Evolutionary conservation across 1,284 basidiomycete genomes (phyloP).

Genomic region (Sphaerobolus stellatus): DNA sequence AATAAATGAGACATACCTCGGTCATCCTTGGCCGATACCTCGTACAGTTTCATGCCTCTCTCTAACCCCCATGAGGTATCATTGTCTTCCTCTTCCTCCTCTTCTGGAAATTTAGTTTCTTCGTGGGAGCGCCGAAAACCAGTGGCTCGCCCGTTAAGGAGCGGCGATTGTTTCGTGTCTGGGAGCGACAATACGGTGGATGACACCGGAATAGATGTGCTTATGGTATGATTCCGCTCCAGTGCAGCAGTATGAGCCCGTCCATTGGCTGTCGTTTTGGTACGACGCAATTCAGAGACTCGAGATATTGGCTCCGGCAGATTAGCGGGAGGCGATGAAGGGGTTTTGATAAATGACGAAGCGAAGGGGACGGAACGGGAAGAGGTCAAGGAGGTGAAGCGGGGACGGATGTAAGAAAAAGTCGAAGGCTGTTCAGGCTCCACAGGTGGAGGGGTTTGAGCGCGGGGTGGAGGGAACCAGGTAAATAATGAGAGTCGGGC

Average conservation of each 20-base stretch:
- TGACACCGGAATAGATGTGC: conserved; percentile 14
- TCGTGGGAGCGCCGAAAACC: conserved; percentile 59
- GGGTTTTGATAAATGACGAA: conserved; percentile 13
- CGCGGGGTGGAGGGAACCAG: conserved; percentile 77
- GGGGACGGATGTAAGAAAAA: conserved; percentile 80
- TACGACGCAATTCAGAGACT: conserved; percentile 30
- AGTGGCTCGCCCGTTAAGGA: conserved; percentile 46
- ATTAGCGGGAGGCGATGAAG: conserved; percentile 2
- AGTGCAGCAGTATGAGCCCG: conserved; percentile 23
- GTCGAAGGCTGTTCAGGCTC: conserved; percentile 63
- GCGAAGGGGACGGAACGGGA: conserved; percentile 56
- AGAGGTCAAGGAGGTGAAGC: conserved; percentile 57
- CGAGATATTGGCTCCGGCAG: conserved; percentile 16
- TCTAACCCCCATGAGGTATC: conserved; percentile 72
- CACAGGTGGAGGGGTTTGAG: conserved; percentile 52
- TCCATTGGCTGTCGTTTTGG: conserved; percentile 30
- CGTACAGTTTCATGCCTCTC: conserved; percentile 80
- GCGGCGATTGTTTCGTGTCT: conserved; percentile 30
- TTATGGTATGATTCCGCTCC: conserved; percentile 30
- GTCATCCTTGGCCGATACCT: conserved; percentile 85
- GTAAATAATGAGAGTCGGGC: conserved; percentile 78
- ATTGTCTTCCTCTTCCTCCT: conserved; percentile 47
- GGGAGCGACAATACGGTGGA: conserved; percentile 11
- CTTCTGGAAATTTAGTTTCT: conserved; percentile 62
- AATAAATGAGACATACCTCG: conserved; percentile 48